Evolutionary conservation across 345 rosid species (phyloP).

Genomic region (Syzygium grande): DNA sequence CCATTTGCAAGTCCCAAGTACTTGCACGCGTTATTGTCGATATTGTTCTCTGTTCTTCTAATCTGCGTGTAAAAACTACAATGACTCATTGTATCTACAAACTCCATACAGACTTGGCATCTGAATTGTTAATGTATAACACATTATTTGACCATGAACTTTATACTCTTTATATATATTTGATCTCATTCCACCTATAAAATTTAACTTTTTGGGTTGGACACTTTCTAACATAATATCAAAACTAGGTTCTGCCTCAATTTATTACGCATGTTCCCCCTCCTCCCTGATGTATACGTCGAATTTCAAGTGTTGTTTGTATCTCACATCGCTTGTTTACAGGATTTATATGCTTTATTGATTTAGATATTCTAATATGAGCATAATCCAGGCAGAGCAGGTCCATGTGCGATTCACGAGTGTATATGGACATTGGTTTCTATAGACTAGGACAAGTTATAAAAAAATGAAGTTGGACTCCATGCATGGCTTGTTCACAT

Average conservation of each 20-base stretch:
- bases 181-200: neutral
- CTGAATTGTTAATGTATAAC: neutral
- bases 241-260: neutral
- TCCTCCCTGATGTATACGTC: accelerated
- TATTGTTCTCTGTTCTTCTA: neutral
- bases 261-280: neutral
- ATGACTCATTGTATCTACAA: neutral
- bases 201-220: neutral
- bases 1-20: neutral
- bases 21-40: neutral
- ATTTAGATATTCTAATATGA: neutral
- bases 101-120: neutral
- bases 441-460: neutral
- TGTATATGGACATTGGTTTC: neutral
- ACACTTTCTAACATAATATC: neutral
- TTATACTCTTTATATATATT: neutral
- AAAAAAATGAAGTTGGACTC: neutral
- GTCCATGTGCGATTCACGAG: neutral
- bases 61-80: neutral
- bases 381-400: neutral
- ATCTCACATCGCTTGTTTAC: neutral
- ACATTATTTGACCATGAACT: neutral
- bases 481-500: neutral
- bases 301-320: neutral
- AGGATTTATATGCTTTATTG: neutral